Base-by-base conservation (phyloP, 495 filamentous ascomycete species). In the Stereocaulon alpinum region DNA sequence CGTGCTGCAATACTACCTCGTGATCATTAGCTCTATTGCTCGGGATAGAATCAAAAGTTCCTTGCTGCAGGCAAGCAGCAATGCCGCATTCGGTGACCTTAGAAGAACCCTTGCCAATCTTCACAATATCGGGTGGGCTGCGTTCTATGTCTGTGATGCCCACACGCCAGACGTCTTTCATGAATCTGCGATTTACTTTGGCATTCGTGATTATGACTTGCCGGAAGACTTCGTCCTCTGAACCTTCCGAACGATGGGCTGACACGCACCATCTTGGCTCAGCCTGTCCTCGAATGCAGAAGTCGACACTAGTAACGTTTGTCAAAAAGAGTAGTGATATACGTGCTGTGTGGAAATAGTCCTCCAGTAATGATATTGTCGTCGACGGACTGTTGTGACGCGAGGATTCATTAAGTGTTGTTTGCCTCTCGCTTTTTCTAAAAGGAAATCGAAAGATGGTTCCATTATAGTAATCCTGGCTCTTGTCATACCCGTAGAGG, bases 381-480 rank as follows among this genome's bases (percentile, higher is more conserved):
- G 14, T 17, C 32, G 18, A 29, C 2, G 50, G 58, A 15, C 64
- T 51, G 15, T 70, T 34, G 24, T 49, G n/a, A 24, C 29, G 53
- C 14, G 55, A 42, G 11, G 40, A 50, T 7, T 61, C 60, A 34
- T 64, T 67, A 2, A 71, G 45, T 1, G 11, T 55, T 1, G 63
- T 67, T 24, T 58, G 29, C 29, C n/a, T 14, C 4, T 37, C 44
- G 1, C 47, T 6, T 0, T 30, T 5, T 5, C 71, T 61, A 0
- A 76, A 59, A 15, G 74, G 70, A 55, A 76, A 74, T 17, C 74
- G 65, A 45, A 74, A 76, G 30, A 76, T 69, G 3, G 74, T 76
- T 7, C 74, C 74, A 1, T 69, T 55, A n/a, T 67, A 76, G 11
- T 51, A 52, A 11, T 69, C 59, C 5, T 62, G 61, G 32, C 66